Evolutionary conservation across 257 asterid species (phyloP).

Genomic region (Solanum okadae): DNA sequence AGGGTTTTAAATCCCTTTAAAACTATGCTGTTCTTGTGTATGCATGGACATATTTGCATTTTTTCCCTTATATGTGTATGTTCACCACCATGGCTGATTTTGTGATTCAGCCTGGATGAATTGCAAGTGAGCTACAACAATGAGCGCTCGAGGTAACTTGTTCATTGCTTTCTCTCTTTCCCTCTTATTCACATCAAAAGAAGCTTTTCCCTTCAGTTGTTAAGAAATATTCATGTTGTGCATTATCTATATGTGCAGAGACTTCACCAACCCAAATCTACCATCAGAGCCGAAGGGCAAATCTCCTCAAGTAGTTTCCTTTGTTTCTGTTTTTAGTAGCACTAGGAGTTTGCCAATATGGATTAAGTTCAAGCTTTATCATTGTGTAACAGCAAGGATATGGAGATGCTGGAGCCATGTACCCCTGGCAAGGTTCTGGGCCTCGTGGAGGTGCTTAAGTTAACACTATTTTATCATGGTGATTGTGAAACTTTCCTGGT

Average conservation of each 20-base stretch:
- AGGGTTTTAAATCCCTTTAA: constrained; percentile 9
- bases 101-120: constrained; percentile 77
- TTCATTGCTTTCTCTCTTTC: not conserved
- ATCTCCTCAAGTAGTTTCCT: constrained; percentile 62
- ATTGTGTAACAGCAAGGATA: constrained; percentile 50
- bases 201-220: constrained; percentile 5
- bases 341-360: not conserved
- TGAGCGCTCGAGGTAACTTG: constrained; percentile 82
- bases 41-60: not conserved
- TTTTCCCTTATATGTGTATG: not conserved
- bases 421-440: constrained; percentile 13
- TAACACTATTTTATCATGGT: not conserved
- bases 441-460: constrained; percentile 46
- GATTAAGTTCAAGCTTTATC: not conserved
- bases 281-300: constrained; percentile 95
- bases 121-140: constrained; percentile 90
- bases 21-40: not conserved
- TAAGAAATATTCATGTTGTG: constrained; percentile 11
- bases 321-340: constrained; percentile 9
- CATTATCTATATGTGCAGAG: constrained; percentile 39
- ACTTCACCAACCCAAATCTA: constrained; percentile 89
- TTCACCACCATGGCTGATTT: constrained; percentile 9
- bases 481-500: not conserved
- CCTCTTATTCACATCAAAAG: not conserved
- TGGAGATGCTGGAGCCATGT: constrained; percentile 51